Percentiles rank a stretch among this genome's conserved stretches.
Evolutionary conservation across 1,284 basidiomycete species (phyloP).

Genomic region (Cryptococcus jaspeensis): DNA sequence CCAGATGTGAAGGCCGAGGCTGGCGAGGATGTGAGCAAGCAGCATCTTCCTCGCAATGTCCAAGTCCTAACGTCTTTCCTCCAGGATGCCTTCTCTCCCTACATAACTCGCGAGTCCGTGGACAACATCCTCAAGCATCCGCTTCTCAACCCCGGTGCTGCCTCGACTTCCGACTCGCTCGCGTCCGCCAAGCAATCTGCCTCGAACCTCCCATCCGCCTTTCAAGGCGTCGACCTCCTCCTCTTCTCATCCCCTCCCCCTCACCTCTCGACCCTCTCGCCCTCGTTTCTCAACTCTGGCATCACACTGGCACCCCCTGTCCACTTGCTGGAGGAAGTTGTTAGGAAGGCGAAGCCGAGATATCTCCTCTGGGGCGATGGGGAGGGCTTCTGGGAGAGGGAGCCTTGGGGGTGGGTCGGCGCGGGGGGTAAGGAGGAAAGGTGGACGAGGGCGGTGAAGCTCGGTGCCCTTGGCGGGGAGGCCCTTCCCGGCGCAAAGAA

Average conservation of each 20-base stretch:
- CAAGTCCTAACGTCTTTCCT: not conserved
- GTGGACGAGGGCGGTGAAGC: constrained; percentile 72
- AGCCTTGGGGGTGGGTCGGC: constrained; percentile 80
- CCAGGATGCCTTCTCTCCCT: constrained; percentile 67
- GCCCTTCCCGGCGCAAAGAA: constrained; percentile 62
- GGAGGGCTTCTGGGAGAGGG: constrained; percentile 80
- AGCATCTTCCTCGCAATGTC: not conserved
- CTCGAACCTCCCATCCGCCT: constrained; percentile 53
- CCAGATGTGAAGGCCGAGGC: constrained; percentile 49
- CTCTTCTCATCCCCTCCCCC: constrained; percentile 77
- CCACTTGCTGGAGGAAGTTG: constrained; percentile 65
- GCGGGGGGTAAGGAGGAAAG: constrained; percentile 58
- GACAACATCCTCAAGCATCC: constrained; percentile 61
- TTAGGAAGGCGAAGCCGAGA: constrained; percentile 52
- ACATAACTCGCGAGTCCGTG: constrained; percentile 68
- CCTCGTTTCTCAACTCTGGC: constrained; percentile 55
- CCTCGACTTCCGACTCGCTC: constrained; percentile 60
- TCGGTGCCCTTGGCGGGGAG: constrained; percentile 79
- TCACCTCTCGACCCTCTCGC: constrained; percentile 65
- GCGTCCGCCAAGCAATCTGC: constrained; percentile 70
- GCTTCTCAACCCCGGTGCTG: constrained; percentile 43
- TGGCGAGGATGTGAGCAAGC: constrained; percentile 46
- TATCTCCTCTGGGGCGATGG: constrained; percentile 58
- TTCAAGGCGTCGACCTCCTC: constrained; percentile 74
- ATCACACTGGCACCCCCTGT: constrained; percentile 54